Percentiles rank a stretch among this genome's conserved stretches.
These are phyloP conservation scores for Backusella macrospora DNA, from an alignment of 192 early-diverging fungal genomes.

Conservation along the genomic window DNA sequence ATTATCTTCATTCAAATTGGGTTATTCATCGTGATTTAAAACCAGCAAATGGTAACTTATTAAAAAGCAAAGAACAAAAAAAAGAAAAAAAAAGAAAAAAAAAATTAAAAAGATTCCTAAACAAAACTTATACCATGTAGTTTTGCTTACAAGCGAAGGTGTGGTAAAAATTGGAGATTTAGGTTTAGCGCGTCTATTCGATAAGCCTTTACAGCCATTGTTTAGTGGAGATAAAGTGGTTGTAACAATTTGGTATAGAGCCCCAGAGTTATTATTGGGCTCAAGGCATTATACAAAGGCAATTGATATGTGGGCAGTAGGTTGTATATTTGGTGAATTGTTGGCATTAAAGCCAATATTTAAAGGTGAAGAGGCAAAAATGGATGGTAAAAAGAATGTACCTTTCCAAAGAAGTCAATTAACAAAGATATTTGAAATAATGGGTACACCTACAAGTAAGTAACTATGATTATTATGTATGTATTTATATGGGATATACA, in stretches of 20 bases:
- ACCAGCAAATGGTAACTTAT: slow-evolving; percentile 72
- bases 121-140: no score
- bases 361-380: slow-evolving; percentile 88
- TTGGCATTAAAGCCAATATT: slow-evolving; percentile 81
- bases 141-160: slow-evolving; percentile 86
- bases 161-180: slow-evolving; percentile 94
- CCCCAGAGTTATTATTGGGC: slow-evolving; percentile 90
- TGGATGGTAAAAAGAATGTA: slow-evolving; percentile 78
- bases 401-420: slow-evolving; percentile 89
- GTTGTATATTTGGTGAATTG: slow-evolving; percentile 96
- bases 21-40: slow-evolving; percentile 94
- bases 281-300: slow-evolving; percentile 88
- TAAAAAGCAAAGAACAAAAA: neutral
- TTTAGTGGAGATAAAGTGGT: slow-evolving; percentile 87
- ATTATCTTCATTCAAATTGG: slow-evolving; percentile 84
- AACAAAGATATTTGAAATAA: slow-evolving; percentile 78
- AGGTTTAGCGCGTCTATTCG: slow-evolving; percentile 84
- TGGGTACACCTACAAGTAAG: slow-evolving; percentile 82
- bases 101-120: no score
- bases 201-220: slow-evolving; percentile 72
- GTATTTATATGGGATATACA: slow-evolving; percentile 31
- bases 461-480: neutral
- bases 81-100: no score
- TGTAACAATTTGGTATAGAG: slow-evolving; percentile 97
- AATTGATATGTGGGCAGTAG: slow-evolving; percentile 77